A percentile compares a stretch with the other conserved stretches of the same genome.
These are phyloP conservation scores for Bigelowiella natans DNA, from an alignment of 78 protist species.

Conservation along the genomic window DNA sequence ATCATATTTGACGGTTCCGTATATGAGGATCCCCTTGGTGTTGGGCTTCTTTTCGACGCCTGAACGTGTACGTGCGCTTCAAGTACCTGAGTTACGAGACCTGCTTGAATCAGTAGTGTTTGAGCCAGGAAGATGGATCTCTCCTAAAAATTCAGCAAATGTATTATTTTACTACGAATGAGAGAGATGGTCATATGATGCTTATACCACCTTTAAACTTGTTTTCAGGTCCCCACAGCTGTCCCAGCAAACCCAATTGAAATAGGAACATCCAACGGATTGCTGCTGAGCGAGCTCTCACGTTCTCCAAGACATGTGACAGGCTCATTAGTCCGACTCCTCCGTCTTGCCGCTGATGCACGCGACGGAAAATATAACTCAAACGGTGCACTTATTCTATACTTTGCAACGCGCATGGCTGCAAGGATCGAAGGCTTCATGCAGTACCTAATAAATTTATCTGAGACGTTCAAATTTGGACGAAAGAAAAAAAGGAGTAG, in stretches of 20 bases:
- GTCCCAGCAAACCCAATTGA: too few relatives aligned
- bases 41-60: slow-evolving; percentile 36
- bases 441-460: too few relatives aligned
- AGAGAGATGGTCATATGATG: too few relatives aligned
- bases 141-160: too few relatives aligned
- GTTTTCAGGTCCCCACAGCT: too few relatives aligned
- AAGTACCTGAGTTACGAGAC: not conserved
- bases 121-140: slow-evolving; percentile 37
- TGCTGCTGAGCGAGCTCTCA: slow-evolving; percentile 28
- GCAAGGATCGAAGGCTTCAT: too few relatives aligned
- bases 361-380: not conserved
- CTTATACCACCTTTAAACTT: too few relatives aligned
- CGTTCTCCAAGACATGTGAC: not conserved
- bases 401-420: too few relatives aligned
- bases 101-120: slow-evolving; percentile 18
- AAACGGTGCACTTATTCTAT: too few relatives aligned
- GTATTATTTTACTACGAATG: too few relatives aligned
- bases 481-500: too few relatives aligned
- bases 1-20: slow-evolving; percentile 36
- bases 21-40: slow-evolving; percentile 50
- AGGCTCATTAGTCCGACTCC: slow-evolving; percentile 1
- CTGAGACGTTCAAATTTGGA: too few relatives aligned
- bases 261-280: slow-evolving; percentile 25
- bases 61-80: slow-evolving; percentile 17
- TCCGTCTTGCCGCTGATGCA: not conserved